Base-by-base conservation (phyloP, 2,329 filamentous ascomycete species). In the Simplicillium aogashimaense region DNA sequence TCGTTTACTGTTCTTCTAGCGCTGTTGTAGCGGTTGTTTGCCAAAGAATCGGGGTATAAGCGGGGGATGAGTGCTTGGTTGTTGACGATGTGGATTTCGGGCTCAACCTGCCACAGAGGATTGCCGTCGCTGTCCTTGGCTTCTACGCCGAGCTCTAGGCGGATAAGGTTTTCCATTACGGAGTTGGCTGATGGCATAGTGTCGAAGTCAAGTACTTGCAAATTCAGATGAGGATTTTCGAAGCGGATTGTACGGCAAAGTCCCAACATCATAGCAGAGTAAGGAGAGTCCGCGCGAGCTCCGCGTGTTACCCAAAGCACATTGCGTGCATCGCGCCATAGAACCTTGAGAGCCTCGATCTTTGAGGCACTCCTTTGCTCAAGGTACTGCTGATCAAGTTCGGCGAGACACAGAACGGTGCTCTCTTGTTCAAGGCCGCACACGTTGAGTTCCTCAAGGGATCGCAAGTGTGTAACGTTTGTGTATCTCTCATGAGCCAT, bases 361-460 rank as follows among this genome's bases (percentile, higher is more conserved):
- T 44, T 48, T 5, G 38, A 39, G 55, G 65, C 35, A 0, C 52
- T 44, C 28, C 71, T 52, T 16, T 60, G 56, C 6, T 53, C 50
- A 14, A 60, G 48, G 14, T 61, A 49, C 7, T 47, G 40, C 28
- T 46, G 41, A 11, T 54, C 49, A 7, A 49, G 41, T 15, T 45
- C 43, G 5, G 37, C 14, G 9, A 49, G 20, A 12, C 37, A 34
- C 2, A 55, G 37, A 1, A 58, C 36, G 13, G 52, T 49, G 31
- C 38, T 40, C 20, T 25, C 17, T 3, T 29, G 29, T 2, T 15
- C 17, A 14, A 42, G 29, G 7, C 25, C 40, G 5, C 14, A 13
- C 3, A 16, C 17, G 20, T 7, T 16, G 20, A 38, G 37, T 15
- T 38, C 37, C 17, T 38, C 37, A 4, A 38, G 16, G 25, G 25